A percentile compares a stretch with the other conserved stretches of the same genome.
phyloP scores from a whole-genome alignment of 2,329 filamentous ascomycete genomes.

The Xylaria sp. region DNA sequence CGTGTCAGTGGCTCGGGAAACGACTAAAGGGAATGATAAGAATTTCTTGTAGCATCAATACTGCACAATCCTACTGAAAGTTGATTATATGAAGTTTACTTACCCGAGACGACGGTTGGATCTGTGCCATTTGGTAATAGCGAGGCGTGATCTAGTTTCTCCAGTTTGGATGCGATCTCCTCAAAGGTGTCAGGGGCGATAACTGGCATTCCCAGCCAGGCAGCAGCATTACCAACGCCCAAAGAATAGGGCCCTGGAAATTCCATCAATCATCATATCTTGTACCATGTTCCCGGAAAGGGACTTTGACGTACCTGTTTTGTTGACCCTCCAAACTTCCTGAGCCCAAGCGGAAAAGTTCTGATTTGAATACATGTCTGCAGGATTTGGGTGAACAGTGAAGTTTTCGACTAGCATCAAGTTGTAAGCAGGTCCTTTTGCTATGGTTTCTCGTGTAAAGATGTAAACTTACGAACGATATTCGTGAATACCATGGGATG shows the following conservation, averaged over 20 bases:
- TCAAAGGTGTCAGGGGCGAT: conserved; percentile 48
- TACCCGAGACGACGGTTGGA: conserved; percentile 48
- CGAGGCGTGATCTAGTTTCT: conserved; percentile 48
- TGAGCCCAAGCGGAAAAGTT: conserved; percentile 46
- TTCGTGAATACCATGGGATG: conserved; percentile 50
- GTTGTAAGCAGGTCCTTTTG: background rate
- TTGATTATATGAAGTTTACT: background rate
- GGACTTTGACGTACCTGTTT: conserved; percentile 36
- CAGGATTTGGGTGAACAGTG: conserved; percentile 45
- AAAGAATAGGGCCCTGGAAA: conserved; percentile 36
- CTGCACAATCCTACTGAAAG: background rate
- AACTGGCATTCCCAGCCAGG: conserved; percentile 51
- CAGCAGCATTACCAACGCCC: conserved; percentile 49
- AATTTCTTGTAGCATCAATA: background rate
- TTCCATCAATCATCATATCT: background rate
- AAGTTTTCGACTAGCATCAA: conserved; percentile 40
- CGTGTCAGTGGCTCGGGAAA: background rate
- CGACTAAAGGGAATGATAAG: background rate
- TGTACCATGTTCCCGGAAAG: no score
- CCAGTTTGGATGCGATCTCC: conserved; percentile 47
- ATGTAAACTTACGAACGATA: conserved; percentile 41
- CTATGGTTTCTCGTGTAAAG: no score
- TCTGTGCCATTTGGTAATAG: conserved; percentile 48
- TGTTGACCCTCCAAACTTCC: conserved; percentile 45
- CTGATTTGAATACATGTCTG: conserved; percentile 43